These are phyloP conservation scores for Exophiala dermatitidis DNA, from an alignment of 2,329 filamentous ascomycete genomes.

Conservation along the genomic window DNA sequence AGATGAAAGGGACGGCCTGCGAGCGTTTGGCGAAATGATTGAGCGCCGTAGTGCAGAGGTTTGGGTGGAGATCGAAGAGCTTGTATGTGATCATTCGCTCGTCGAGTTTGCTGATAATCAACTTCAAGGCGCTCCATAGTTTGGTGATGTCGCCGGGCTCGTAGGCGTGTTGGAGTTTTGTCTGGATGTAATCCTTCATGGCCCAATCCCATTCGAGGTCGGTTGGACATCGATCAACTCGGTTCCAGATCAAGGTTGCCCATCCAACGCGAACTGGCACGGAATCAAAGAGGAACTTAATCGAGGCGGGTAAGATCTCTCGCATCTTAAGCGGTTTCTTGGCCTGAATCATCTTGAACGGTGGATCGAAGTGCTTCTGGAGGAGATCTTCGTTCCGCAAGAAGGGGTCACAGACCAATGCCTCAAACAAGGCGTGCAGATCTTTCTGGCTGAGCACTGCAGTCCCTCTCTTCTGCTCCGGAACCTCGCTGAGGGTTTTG, in stretches of 20 bases:
- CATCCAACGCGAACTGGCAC: conserved; percentile 59
- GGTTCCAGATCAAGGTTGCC: conserved; percentile 62
- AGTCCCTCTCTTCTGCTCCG: conserved; percentile 46
- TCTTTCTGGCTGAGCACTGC: conserved; percentile 50
- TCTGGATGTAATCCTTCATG: conserved; percentile 64
- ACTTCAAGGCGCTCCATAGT: conserved; percentile 72
- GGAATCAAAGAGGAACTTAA: conserved; percentile 72
- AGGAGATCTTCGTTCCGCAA: conserved; percentile 52
- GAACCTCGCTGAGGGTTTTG: conserved; percentile 45
- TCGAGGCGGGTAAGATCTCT: conserved; percentile 72
- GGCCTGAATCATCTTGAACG: conserved; percentile 72
- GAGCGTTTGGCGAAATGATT: conserved; percentile 59
- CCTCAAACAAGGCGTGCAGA: conserved; percentile 78
- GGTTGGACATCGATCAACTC: conserved; percentile 57
- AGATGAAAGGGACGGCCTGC: conserved; percentile 58
- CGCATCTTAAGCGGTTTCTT: conserved; percentile 72
- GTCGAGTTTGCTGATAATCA: conserved; percentile 67
- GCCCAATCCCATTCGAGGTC: conserved; percentile 79
- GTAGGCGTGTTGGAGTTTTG: conserved; percentile 58
- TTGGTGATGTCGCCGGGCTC: conserved; percentile 53
- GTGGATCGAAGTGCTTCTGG: conserved; percentile 63
- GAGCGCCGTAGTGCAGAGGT: conserved; percentile 54
- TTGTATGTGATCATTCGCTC: conserved; percentile 69
- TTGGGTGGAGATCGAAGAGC: conserved; percentile 69
- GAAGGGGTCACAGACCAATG: conserved; percentile 75